These are phyloP conservation scores for Ochetophila trinervis DNA, from an alignment of 306 rosid species.

Conservation along the genomic window DNA sequence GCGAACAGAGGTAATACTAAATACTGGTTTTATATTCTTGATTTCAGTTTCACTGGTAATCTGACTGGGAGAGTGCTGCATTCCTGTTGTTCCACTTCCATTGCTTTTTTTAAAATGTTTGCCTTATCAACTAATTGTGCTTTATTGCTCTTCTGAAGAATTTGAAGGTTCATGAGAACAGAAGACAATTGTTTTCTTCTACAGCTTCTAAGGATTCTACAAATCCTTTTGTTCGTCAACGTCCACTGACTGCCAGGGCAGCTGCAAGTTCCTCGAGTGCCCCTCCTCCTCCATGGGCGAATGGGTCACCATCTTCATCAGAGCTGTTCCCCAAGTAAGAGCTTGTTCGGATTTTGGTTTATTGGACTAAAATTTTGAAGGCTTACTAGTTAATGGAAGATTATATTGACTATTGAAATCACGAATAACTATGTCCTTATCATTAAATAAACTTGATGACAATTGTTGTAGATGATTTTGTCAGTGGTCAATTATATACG, in stretches of 20 bases:
- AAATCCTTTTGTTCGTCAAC: slow-evolving; percentile 93
- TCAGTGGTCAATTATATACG: background rate
- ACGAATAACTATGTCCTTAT: background rate
- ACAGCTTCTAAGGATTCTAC: slow-evolving; percentile 71
- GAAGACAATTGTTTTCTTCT: slow-evolving; percentile 86
- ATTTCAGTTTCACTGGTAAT: background rate
- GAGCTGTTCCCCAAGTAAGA: slow-evolving; percentile 62
- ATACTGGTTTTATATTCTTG: slow-evolving; percentile 6
- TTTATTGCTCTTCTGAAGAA: slow-evolving; percentile 50
- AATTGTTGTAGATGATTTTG: background rate
- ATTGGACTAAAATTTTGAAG: background rate
- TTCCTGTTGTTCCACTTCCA: background rate
- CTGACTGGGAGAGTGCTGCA: background rate
- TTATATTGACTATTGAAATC: background rate
- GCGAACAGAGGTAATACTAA: slow-evolving; percentile 73
- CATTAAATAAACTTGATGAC: background rate
- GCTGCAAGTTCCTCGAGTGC: slow-evolving; percentile 69
- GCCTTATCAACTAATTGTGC: slow-evolving; percentile 8
- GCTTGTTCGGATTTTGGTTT: slow-evolving; percentile 12
- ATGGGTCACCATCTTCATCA: slow-evolving; percentile 58
- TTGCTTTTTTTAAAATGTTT: background rate
- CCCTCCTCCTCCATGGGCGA: slow-evolving; percentile 89
- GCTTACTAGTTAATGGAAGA: background rate
- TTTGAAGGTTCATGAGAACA: slow-evolving; percentile 85
- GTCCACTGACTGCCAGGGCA: slow-evolving; percentile 73